A percentile compares a stretch with the other conserved stretches of the same genome.
Evolutionary conservation across 1,139 yeast genomes (phyloP).

Genomic region (Sugiyamaella novakii): DNA sequence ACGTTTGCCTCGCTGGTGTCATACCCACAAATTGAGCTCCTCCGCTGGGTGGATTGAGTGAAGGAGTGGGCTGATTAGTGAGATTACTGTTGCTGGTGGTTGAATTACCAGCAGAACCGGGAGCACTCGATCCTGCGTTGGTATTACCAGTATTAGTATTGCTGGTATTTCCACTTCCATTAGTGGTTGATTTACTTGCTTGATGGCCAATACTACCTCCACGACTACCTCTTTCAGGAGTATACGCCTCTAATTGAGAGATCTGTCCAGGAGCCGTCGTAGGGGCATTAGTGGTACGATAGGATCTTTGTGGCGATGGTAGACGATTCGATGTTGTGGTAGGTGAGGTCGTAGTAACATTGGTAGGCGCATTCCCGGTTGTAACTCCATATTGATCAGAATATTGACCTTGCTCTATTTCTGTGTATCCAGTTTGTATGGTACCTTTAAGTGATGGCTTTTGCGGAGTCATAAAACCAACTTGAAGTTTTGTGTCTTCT

Average conservation of each 20-base stretch:
- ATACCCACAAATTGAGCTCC: constrained; percentile 20
- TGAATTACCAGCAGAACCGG: constrained; percentile 1
- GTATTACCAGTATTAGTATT: constrained; percentile 1
- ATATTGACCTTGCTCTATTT: constrained; percentile 31
- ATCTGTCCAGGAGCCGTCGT: constrained; percentile 22
- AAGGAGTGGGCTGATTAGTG: constrained; percentile 15
- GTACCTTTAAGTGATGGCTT: constrained; percentile 8
- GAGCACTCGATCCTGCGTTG: background rate
- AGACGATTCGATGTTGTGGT: constrained; percentile 41
- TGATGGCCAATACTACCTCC: constrained; percentile 11
- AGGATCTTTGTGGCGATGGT: constrained; percentile 50
- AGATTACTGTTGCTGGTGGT: background rate
- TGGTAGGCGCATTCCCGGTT: constrained; percentile 5
- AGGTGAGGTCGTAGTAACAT: constrained; percentile 3
- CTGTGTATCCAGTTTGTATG: background rate
- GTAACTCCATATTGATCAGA: constrained; percentile 29
- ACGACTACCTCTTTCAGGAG: constrained; percentile 68
- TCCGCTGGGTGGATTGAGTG: constrained; percentile 14
- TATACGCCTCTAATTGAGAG: constrained; percentile 70
- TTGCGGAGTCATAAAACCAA: constrained; percentile 20
- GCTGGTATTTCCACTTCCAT: constrained; percentile 6
- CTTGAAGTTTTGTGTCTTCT: constrained; percentile 18
- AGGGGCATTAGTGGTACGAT: constrained; percentile 23
- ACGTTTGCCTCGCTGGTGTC: constrained; percentile 35
- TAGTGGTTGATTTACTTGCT: background rate